Base-by-base conservation (phyloP, 768 basidiomycete species). In the Ramaria sp. region DNA sequence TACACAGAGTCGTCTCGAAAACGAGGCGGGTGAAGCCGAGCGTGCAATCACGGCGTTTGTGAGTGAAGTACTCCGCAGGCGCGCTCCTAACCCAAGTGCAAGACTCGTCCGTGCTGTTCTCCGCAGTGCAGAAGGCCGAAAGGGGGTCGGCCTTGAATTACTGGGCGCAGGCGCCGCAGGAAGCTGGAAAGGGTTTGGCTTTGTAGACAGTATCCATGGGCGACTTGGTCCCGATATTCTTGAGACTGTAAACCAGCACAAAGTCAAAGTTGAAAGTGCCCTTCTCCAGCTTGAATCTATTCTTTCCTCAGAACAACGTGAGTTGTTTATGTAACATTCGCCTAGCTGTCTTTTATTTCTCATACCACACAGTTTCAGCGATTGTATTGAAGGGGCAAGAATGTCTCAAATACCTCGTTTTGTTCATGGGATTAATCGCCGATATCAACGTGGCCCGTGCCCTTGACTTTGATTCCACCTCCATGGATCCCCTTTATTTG, bases 171-270 rank as follows among this genome's bases (percentile, higher is more conserved):
- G 91, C 3, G 71, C 74, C 50, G 89, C 76, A 22, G 88, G 77
- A 8, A 71, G 72, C 20, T 93, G 90, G 90, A 86, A 81, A 60
- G 91, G 88, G 12, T 88, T 89, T 59, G 92, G 91, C 32, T 93
- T 83, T 76, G 78, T 86, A 39, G 72, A 78, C 24, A 64, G 76
- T 42, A 74, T 76, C 37, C 75, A 76, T 28, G 71, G 75, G 6
- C 70, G 71, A 18, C 67, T 88, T 50, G 70, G 74, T 18, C 64
- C 73, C 1, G 78, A 79, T 20, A 72, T 78, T 24, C 69, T 84
- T 48, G 66, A 69, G 12, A 81, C 85, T 54, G 66, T 88, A 60
- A 73, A 70, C 57, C 60, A 69, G 2, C 67, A 73, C 36, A 67
- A 79, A 53, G 67, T 67, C 5, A 69, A 73, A 38, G 63, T 86